These are phyloP conservation scores for Colletotrichum gigasporum DNA, from an alignment of 2,329 filamentous ascomycete genomes.

Conservation along the genomic window DNA sequence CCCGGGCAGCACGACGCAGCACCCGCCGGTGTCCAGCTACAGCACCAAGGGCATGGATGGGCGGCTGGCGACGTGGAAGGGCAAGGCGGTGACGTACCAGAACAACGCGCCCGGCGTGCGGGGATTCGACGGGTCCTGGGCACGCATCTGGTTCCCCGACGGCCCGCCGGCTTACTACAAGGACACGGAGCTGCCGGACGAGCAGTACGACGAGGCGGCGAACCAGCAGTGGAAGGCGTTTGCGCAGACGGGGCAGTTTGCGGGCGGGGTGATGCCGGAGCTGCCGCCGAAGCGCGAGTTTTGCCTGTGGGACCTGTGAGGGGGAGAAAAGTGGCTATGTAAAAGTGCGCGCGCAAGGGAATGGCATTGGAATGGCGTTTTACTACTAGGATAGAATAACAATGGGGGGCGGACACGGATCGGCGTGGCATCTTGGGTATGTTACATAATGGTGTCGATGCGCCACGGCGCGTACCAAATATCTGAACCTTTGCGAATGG, in stretches of 20 bases:
- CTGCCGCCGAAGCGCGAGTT: conserved; percentile 82
- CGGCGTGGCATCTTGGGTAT: background rate
- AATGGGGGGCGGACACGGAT: background rate
- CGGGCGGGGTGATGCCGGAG: conserved; percentile 76
- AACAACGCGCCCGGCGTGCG: conserved; percentile 56
- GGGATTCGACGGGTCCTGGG: conserved; percentile 63
- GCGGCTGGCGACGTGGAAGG: conserved; percentile 68
- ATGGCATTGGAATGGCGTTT: conserved; percentile 29
- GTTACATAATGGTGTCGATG: background rate
- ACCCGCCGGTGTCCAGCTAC: conserved; percentile 56
- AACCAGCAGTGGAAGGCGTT: conserved; percentile 73
- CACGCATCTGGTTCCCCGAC: conserved; percentile 77
- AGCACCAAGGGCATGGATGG: conserved; percentile 52
- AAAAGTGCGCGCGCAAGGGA: no score
- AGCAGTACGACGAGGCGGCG: conserved; percentile 67
- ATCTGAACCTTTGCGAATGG: no score
- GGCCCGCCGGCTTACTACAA: conserved; percentile 72
- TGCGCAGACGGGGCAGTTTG: conserved; percentile 72
- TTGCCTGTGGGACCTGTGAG: conserved; percentile 76
- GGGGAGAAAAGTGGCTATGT: background rate
- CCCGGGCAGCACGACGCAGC: conserved; percentile 53
- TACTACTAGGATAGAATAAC: background rate
- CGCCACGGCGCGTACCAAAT: no score
- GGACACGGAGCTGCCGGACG: conserved; percentile 68
- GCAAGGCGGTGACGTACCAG: conserved; percentile 69